phyloP scores from a whole-genome alignment of 2,329 filamentous ascomycete genomes.

The Fonsecaea monophora region DNA sequence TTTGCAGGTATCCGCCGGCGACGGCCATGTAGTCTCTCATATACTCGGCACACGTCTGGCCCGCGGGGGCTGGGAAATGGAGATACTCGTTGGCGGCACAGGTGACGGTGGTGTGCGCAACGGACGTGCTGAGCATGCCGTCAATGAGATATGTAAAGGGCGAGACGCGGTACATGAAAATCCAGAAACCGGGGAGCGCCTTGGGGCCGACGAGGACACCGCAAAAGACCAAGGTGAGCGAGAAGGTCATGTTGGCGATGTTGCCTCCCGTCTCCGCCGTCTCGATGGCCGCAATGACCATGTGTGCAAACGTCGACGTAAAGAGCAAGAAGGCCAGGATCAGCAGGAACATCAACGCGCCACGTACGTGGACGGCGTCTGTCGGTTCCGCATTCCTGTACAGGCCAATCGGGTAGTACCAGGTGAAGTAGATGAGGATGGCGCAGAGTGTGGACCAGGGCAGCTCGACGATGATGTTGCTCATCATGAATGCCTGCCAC shows the following conservation, averaged over 20 bases:
- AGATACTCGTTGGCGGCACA: conserved; percentile 76
- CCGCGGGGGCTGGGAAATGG: conserved; percentile 64
- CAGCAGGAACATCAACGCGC: conserved; percentile 70
- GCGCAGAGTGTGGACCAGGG: conserved; percentile 70
- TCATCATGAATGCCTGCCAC: conserved; percentile 74
- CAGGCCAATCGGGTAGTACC: conserved; percentile 70
- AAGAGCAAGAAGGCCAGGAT: conserved; percentile 73
- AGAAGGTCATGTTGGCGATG: conserved; percentile 66
- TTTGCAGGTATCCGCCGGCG: conserved; percentile 59
- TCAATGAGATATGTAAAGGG: conserved; percentile 83
- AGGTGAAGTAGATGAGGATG: conserved; percentile 68
- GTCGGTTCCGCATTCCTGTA: conserved; percentile 52
- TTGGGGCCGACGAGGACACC: conserved; percentile 65
- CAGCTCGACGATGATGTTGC: conserved; percentile 75
- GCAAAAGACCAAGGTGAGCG: conserved; percentile 67
- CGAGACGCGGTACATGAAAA: conserved; percentile 77
- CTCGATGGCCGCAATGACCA: conserved; percentile 74
- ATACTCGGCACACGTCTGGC: conserved; percentile 68
- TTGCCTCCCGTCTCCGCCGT: conserved; percentile 72
- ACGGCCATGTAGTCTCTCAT: conserved; percentile 58
- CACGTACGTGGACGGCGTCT: conserved; percentile 57
- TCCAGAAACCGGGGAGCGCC: conserved; percentile 74
- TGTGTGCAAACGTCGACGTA: conserved; percentile 73
- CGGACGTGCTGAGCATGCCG: conserved; percentile 72
- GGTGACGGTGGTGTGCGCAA: conserved; percentile 69